phyloP scores from a whole-genome alignment of 2,329 filamentous ascomycete genomes.

The Paradendryphiella salina region DNA sequence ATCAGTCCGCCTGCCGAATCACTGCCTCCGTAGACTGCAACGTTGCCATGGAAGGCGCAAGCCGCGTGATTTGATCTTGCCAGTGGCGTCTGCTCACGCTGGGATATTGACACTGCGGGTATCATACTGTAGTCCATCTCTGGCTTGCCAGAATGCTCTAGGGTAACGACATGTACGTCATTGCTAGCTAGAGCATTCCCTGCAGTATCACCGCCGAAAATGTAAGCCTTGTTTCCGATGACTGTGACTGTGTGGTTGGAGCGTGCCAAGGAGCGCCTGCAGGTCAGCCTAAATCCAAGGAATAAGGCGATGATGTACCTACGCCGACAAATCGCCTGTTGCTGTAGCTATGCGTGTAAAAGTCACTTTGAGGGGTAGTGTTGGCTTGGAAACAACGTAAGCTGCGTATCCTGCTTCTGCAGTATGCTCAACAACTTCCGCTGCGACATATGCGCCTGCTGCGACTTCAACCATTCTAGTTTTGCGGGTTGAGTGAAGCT shows the following conservation, averaged over 20 bases:
- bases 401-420: slow-evolving; percentile 47
- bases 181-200: slow-evolving; percentile 47
- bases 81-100: slow-evolving; percentile 39
- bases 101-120: slow-evolving; percentile 44
- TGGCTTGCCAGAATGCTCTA: slow-evolving; percentile 35
- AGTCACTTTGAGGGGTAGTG: slow-evolving; percentile 49
- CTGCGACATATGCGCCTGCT: slow-evolving; percentile 43
- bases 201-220: slow-evolving; percentile 50
- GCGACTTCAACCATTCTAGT: slow-evolving; percentile 48
- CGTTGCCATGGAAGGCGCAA: slow-evolving; percentile 45
- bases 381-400: slow-evolving; percentile 50
- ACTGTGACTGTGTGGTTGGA: slow-evolving; percentile 49
- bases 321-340: slow-evolving; percentile 42
- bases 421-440: slow-evolving; percentile 48
- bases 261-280: slow-evolving; percentile 36
- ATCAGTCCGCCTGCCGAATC: slow-evolving; percentile 39
- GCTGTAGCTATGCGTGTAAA: slow-evolving; percentile 48
- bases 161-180: slow-evolving; percentile 49
- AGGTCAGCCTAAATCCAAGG: slow-evolving; percentile 4
- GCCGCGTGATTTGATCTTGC: slow-evolving; percentile 48
- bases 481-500: neutral
- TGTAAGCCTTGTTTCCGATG: slow-evolving; percentile 50
- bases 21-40: slow-evolving; percentile 49
- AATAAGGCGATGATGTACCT: neutral
- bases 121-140: slow-evolving; percentile 49